A percentile compares a stretch with the other conserved stretches of the same genome.
phyloP scores from a whole-genome alignment of 1,139 yeast genomes.

The Geotrichum reessii region DNA sequence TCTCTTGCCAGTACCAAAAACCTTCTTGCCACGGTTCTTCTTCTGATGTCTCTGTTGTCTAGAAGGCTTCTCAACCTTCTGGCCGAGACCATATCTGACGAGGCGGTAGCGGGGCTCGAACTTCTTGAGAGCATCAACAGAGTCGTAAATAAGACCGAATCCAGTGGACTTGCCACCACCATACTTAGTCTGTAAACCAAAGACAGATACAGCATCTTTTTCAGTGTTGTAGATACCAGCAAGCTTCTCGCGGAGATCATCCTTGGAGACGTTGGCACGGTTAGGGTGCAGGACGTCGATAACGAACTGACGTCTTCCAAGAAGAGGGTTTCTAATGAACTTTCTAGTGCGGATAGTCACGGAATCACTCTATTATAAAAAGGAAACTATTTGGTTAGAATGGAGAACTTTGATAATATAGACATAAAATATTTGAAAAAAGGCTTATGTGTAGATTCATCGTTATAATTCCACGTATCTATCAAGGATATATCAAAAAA shows the following conservation, averaged over 20 bases:
- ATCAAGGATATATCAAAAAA: not conserved
- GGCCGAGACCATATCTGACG: constrained; percentile 97
- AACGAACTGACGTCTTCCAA: constrained; percentile 99
- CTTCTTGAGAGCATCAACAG: constrained; percentile 95
- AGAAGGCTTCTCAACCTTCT: constrained; percentile 92
- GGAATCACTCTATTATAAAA: constrained; percentile 88
- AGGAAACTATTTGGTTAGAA: not conserved
- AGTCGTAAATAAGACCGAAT: constrained; percentile 98
- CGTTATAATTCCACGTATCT: not conserved
- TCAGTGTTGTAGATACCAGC: constrained; percentile 96
- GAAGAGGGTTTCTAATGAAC: constrained; percentile 99
- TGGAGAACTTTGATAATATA: not conserved
- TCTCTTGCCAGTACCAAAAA: constrained; percentile 96
- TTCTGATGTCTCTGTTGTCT: constrained; percentile 99
- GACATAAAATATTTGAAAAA: not conserved
- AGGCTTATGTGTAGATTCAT: not conserved
- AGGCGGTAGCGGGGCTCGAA: constrained; percentile 99
- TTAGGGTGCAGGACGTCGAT: constrained; percentile 99
- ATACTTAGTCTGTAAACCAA: constrained; percentile 98
- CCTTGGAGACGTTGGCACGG: constrained; percentile 99
- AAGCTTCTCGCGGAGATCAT: constrained; percentile 96
- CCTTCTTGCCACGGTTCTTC: constrained; percentile 99
- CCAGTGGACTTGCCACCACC: constrained; percentile 99
- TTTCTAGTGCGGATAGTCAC: constrained; percentile 99
- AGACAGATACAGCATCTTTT: constrained; percentile 96